Percentiles rank a stretch among this genome's conserved stretches.
Evolutionary conservation across 1,284 basidiomycete species (phyloP).

Genomic region (Melampsora larici-populina): DNA sequence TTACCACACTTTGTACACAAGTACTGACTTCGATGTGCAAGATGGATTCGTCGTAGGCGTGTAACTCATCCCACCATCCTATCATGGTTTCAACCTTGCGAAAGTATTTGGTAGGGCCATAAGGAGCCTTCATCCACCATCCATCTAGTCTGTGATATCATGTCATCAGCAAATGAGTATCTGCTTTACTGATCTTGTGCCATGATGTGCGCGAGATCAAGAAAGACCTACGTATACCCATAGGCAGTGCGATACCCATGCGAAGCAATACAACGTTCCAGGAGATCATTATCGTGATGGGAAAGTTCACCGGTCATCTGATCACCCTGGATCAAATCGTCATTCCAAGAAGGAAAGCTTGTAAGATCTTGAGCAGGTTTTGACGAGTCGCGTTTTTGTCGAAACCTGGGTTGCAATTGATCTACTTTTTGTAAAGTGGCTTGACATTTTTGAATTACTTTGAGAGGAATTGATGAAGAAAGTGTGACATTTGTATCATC

Average conservation of each 20-base stretch:
- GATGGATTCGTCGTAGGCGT: slow-evolving; percentile 27
- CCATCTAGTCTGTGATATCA: slow-evolving; percentile 15
- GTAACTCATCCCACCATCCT: slow-evolving; percentile 37
- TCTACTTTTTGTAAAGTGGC: slow-evolving; percentile 10
- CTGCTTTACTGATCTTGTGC: not conserved
- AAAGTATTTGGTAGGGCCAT: slow-evolving; percentile 25
- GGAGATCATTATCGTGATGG: slow-evolving; percentile 5
- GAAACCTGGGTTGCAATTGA: slow-evolving; percentile 11
- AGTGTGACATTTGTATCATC: not conserved
- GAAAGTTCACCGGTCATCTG: slow-evolving; percentile 27
- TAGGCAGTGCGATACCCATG: slow-evolving; percentile 26
- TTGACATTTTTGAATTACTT: slow-evolving; percentile 22
- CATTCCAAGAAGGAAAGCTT: slow-evolving; percentile 24
- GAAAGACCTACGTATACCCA: slow-evolving; percentile 24
- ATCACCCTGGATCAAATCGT: slow-evolving; percentile 17
- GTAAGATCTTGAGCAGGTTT: not conserved
- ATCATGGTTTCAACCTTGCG: slow-evolving; percentile 11
- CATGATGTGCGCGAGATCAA: not conserved
- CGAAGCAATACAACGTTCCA: slow-evolving; percentile 29
- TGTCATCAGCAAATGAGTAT: not conserved
- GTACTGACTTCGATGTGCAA: slow-evolving; percentile 40
- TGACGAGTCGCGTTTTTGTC: slow-evolving; percentile 11
- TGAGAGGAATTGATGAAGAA: not conserved
- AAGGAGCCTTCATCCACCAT: slow-evolving; percentile 44
- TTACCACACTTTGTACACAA: not conserved